A percentile compares a stretch with the other conserved stretches of the same genome.
These are phyloP conservation scores for Botrytis fragariae DNA, from an alignment of 2,329 filamentous ascomycete genomes.

Conservation along the genomic window DNA sequence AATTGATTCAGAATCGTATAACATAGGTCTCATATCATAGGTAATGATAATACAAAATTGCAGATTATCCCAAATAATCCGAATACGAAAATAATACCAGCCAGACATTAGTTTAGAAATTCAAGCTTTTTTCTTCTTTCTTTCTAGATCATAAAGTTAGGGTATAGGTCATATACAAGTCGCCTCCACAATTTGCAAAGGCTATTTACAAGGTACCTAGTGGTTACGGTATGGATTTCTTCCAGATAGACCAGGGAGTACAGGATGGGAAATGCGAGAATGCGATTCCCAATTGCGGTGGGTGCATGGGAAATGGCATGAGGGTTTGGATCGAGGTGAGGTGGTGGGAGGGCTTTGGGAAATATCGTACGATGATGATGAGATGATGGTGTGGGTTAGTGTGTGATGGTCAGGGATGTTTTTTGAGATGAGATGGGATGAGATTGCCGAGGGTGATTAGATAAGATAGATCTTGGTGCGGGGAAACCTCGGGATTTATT, in stretches of 20 bases:
- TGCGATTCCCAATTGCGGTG: too few relatives aligned
- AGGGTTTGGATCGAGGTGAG: too few relatives aligned
- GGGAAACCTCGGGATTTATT: too few relatives aligned
- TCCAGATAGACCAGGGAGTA: background rate
- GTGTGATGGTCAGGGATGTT: background rate
- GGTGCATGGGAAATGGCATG: background rate
- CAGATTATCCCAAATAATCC: too few relatives aligned
- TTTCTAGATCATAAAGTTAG: too few relatives aligned
- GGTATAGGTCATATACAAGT: too few relatives aligned
- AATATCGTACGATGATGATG: slow-evolving; percentile 11
- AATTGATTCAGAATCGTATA: slow-evolving; percentile 6
- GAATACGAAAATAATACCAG: background rate
- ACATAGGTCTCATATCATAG: background rate
- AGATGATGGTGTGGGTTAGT: background rate
- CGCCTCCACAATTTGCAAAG: background rate
- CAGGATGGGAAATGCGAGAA: background rate
- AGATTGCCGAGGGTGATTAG: background rate
- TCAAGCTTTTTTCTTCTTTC: background rate
- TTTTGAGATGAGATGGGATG: background rate
- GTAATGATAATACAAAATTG: background rate
- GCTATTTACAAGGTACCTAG: background rate
- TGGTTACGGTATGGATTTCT: background rate
- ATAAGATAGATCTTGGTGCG: too few relatives aligned
- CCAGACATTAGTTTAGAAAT: background rate
- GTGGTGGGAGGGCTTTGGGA: too few relatives aligned